phyloP scores from a whole-genome alignment of 73 alveolate genomes.

The Paramecium pentaurelia region DNA sequence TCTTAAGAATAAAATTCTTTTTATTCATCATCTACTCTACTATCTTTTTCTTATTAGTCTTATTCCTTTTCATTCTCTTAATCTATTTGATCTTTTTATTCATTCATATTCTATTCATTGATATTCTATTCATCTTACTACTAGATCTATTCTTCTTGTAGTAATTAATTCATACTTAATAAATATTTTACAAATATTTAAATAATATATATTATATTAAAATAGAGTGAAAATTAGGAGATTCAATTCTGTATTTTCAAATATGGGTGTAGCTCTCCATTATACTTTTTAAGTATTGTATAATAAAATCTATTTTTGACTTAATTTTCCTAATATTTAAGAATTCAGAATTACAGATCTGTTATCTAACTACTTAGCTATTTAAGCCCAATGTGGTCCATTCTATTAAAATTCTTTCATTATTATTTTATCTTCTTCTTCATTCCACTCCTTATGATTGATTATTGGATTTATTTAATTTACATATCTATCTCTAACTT shows the following conservation, averaged over 20 bases:
- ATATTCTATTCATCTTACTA: not conserved
- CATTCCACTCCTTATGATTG: conserved; percentile 82
- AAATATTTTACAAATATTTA: not conserved
- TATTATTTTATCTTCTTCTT: conserved; percentile 81
- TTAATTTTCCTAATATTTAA: not conserved
- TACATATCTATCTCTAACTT: conserved; percentile 97
- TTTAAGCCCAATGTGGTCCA: conserved; percentile 4
- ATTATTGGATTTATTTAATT: conserved; percentile 93
- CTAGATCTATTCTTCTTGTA: not conserved
- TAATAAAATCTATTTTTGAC: conserved; percentile 12
- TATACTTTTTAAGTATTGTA: not conserved
- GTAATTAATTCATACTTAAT: not conserved
- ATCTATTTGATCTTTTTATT: not conserved
- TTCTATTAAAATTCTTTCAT: not conserved
- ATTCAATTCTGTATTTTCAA: not conserved
- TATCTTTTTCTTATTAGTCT: not conserved
- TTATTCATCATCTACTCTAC: not conserved
- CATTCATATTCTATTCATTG: not conserved
- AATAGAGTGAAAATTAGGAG: not conserved
- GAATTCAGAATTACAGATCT: not conserved
- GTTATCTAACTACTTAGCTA: not conserved
- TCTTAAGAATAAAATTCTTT: not conserved
- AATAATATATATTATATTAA: not conserved
- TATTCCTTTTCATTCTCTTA: not conserved
- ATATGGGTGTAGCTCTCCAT: conserved; percentile 22